phyloP scores from a whole-genome alignment of 2,329 filamentous ascomycete species.

The Amauroascus verrucosus region DNA sequence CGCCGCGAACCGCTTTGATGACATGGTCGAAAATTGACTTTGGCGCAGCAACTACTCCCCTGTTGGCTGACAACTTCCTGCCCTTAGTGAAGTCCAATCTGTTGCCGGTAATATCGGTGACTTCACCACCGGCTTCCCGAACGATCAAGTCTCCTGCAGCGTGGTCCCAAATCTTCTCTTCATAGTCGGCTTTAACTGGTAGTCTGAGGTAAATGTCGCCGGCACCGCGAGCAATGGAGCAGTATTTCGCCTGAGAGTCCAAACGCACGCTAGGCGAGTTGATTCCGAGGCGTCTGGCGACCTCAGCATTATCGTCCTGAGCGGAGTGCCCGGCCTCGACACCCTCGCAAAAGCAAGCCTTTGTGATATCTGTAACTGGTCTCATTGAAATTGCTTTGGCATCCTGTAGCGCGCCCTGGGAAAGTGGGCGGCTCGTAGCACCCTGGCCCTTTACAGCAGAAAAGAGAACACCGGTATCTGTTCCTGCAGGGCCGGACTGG shows the following conservation, averaged over 20 bases:
- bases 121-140: constrained; percentile 80
- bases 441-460: constrained; percentile 71
- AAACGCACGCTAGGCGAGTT: constrained; percentile 82
- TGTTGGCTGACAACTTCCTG: constrained; percentile 77
- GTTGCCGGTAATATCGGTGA: constrained; percentile 80
- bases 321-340: constrained; percentile 88
- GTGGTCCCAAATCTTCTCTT: constrained; percentile 99
- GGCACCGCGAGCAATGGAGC: constrained; percentile 82
- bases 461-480: constrained; percentile 77
- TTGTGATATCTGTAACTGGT: constrained; percentile 58
- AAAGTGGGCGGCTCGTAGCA: constrained; percentile 70
- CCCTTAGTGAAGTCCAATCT: constrained; percentile 77
- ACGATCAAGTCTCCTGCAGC: constrained; percentile 92
- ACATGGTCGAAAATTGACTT: constrained; percentile 64
- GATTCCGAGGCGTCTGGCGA: constrained; percentile 77
- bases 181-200: constrained; percentile 74
- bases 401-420: constrained; percentile 30
- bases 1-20: constrained; percentile 61
- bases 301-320: constrained; percentile 76
- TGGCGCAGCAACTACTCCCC: constrained; percentile 84
- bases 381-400: constrained; percentile 69
- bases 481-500: constrained; percentile 59
- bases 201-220: constrained; percentile 90
- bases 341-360: constrained; percentile 90
- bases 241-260: constrained; percentile 98